phyloP scores from a whole-genome alignment of 2,329 filamentous ascomycete species.

The Paracorniculantispora psalliotae region DNA sequence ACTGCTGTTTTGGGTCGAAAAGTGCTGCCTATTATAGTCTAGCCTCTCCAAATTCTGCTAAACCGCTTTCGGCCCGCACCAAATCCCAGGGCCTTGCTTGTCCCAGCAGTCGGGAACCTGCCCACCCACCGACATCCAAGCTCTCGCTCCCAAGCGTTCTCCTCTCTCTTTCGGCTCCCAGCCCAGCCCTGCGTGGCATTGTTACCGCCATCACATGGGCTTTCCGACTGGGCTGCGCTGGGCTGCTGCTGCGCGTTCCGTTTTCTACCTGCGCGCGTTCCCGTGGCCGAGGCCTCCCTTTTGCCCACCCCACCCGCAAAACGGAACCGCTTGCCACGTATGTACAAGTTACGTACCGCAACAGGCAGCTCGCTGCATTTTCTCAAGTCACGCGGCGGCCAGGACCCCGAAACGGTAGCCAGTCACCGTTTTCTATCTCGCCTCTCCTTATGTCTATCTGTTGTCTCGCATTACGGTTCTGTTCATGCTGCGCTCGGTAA shows the following conservation, averaged over 20 bases:
- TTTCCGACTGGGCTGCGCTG: not conserved
- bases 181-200: conserved; percentile 15
- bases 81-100: not conserved
- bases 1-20: not conserved
- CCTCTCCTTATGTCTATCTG: too few relatives aligned
- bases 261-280: not conserved
- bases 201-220: conserved; percentile 14
- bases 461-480: not conserved
- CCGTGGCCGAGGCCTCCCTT: conserved; percentile 2
- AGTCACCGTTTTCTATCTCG: conserved; percentile 4
- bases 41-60: fast-evolving
- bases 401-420: conserved; percentile 3
- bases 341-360: too few relatives aligned
- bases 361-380: not conserved
- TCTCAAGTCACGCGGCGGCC: conserved; percentile 1
- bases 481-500: not conserved
- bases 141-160: conserved; percentile 19
- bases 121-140: conserved; percentile 15
- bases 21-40: not conserved
- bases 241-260: conserved; percentile 1
- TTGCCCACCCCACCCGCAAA: not conserved
- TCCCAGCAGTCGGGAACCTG: conserved; percentile 4
- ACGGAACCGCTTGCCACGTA: not conserved
- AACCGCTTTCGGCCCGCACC: not conserved
- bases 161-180: conserved; percentile 13